Percentiles rank a stretch among this genome's conserved stretches.
Evolutionary conservation across 257 asterid genomes (phyloP).

Genomic region (Capsicum baccatum): DNA sequence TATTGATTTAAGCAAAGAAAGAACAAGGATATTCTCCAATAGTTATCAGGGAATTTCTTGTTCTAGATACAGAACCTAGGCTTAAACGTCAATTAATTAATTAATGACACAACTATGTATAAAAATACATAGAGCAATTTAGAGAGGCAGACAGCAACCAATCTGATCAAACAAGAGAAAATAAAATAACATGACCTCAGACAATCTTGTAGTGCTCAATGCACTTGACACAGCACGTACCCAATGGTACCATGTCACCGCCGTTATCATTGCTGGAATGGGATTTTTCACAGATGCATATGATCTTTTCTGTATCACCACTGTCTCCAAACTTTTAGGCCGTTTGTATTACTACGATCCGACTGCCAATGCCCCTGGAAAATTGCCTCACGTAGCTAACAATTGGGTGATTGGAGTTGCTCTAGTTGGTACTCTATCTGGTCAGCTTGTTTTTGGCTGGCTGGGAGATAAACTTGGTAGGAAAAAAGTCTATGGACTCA

Average conservation of each 20-base stretch:
- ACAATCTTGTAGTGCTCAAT: slow-evolving; percentile 55
- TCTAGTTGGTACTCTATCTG: slow-evolving; percentile 49
- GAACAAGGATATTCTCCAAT: slow-evolving; percentile 24
- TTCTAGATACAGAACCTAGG: slow-evolving; percentile 11
- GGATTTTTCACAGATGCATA: slow-evolving; percentile 79
- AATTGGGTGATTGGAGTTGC: slow-evolving; percentile 58
- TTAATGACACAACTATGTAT: background rate
- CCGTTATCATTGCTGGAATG: slow-evolving; percentile 74
- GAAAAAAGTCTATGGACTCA: slow-evolving; percentile 50
- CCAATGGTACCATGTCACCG: slow-evolving; percentile 67
- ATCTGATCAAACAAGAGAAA: slow-evolving; percentile 6
- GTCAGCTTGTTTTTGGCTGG: slow-evolving; percentile 58
- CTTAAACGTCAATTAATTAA: background rate
- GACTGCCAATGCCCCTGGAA: slow-evolving; percentile 36
- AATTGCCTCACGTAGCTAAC: slow-evolving; percentile 43
- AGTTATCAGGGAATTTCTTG: slow-evolving; percentile 1
- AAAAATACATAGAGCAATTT: background rate
- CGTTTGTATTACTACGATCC: slow-evolving; percentile 53
- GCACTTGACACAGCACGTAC: slow-evolving; percentile 72
- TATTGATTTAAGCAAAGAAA: slow-evolving; percentile 19
- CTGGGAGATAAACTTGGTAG: slow-evolving; percentile 56
- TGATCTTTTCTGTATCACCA: slow-evolving; percentile 61
- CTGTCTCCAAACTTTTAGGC: slow-evolving; percentile 49
- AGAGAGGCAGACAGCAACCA: background rate
- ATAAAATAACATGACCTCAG: slow-evolving; percentile 41